These are phyloP conservation scores for Silene conica DNA, from an alignment of 148 eudicot species.

Conservation along the genomic window DNA sequence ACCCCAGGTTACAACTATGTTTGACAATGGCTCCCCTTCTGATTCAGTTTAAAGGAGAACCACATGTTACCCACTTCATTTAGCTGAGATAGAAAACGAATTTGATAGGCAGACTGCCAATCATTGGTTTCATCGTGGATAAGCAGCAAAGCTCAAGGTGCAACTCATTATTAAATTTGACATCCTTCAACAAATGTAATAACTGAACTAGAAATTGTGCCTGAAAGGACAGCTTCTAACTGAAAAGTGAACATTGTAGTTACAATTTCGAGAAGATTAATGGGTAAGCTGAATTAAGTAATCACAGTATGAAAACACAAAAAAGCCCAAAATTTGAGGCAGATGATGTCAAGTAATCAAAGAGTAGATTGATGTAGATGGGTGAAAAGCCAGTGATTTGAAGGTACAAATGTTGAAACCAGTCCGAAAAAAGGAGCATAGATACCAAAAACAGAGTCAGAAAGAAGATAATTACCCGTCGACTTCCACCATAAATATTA, in stretches of 20 bases:
- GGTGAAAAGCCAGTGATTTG: background rate
- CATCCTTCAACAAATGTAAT: background rate
- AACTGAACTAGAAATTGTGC: background rate
- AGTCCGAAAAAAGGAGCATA: background rate
- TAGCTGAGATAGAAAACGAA: too few species aligned
- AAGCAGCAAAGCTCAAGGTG: too few species aligned
- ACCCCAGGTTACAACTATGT: too few species aligned
- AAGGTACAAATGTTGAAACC: background rate
- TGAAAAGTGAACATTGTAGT: background rate
- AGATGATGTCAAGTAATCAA: background rate
- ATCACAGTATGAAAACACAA: background rate
- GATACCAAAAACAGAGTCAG: background rate
- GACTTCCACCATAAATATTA: constrained; percentile 81
- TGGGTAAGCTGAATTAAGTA: background rate
- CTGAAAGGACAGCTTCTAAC: background rate
- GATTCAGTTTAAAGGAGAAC: too few species aligned
- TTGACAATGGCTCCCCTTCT: too few species aligned
- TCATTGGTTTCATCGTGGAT: too few species aligned
- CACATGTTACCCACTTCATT: too few species aligned
- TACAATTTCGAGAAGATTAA: background rate
- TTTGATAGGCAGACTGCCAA: too few species aligned
- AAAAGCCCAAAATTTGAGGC: background rate
- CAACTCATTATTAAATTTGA: too few species aligned
- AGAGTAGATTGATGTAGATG: background rate
- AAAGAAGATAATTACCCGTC: constrained; percentile 46